A percentile compares a stretch with the other conserved stretches of the same genome.
phyloP scores from a whole-genome alignment of 2,329 filamentous ascomycete genomes.

The Sporothrix inflata region DNA sequence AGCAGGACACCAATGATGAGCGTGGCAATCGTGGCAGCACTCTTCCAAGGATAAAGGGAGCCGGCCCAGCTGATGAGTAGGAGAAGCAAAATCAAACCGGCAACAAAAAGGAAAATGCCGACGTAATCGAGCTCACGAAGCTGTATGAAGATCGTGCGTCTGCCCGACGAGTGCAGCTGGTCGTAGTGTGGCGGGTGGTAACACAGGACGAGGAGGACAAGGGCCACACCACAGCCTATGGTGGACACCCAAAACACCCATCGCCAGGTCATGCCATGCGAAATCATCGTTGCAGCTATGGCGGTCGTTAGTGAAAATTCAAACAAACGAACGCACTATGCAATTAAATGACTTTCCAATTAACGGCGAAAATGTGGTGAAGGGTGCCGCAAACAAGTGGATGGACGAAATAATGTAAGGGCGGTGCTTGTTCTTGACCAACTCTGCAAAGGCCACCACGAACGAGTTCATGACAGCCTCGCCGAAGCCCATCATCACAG shows the following conservation, averaged over 20 bases:
- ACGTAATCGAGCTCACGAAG: not conserved
- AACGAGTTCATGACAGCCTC: conserved; percentile 3
- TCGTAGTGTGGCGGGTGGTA: not conserved
- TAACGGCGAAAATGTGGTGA: not conserved
- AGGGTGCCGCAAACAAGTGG: not conserved
- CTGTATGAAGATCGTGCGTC: not conserved
- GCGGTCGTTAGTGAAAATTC: not conserved
- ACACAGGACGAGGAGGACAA: not conserved
- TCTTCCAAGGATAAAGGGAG: not conserved
- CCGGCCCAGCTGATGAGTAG: not conserved
- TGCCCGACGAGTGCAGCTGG: not conserved
- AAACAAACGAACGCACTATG: not conserved
- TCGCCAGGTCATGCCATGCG: not conserved
- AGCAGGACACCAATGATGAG: not conserved
- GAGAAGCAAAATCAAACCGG: not conserved
- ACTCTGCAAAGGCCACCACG: not conserved
- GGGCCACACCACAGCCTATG: not conserved
- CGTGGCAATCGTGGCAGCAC: not conserved
- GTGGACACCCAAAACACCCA: not conserved
- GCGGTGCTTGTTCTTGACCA: conserved; percentile 1
- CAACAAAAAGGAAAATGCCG: not conserved
- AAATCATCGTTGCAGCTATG: not conserved
- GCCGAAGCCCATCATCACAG: conserved; percentile 3
- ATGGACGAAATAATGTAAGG: not conserved
- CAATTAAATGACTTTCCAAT: not conserved